phyloP scores from a whole-genome alignment of 768 basidiomycete species.

The Imleria badia region DNA sequence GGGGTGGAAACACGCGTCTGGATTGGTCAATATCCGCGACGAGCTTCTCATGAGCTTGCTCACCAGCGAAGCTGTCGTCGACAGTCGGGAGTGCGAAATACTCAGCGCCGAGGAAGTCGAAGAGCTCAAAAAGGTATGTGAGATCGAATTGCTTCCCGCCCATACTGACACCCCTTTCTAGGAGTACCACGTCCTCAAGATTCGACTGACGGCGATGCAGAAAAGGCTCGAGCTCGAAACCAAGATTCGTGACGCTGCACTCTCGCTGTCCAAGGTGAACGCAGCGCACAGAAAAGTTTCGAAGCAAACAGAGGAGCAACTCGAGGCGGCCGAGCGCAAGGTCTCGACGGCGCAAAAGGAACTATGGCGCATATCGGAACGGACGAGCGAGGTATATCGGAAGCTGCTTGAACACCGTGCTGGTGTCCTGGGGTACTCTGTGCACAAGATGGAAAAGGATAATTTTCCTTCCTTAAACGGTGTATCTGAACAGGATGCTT shows the following conservation, averaged over 20 bases:
- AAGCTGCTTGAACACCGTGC: slow-evolving; percentile 80
- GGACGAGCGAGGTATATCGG: slow-evolving; percentile 59
- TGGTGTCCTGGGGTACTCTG: slow-evolving; percentile 71
- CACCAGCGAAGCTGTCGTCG: slow-evolving; percentile 93
- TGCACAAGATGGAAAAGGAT: slow-evolving; percentile 66
- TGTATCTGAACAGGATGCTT: slow-evolving; percentile 38
- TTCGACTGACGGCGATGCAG: slow-evolving; percentile 61
- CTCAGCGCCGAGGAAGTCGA: slow-evolving; percentile 73
- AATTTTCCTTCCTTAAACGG: slow-evolving; percentile 32
- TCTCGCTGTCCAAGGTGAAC: slow-evolving; percentile 71
- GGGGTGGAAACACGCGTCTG: slow-evolving; percentile 45
- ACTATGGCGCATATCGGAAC: slow-evolving; percentile 64
- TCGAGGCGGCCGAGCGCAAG: slow-evolving; percentile 71
- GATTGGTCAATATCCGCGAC: slow-evolving; percentile 61
- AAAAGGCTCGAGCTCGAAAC: slow-evolving; percentile 80
- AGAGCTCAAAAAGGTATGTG: slow-evolving; percentile 62
- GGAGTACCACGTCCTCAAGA: slow-evolving; percentile 73
- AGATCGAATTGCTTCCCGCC: slow-evolving; percentile 20
- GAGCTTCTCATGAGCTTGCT: slow-evolving; percentile 87
- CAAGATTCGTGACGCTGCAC: slow-evolving; percentile 84
- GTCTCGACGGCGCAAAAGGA: slow-evolving; percentile 72
- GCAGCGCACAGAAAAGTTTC: slow-evolving; percentile 53
- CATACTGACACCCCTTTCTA: slow-evolving; percentile 29
- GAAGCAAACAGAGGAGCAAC: slow-evolving; percentile 67
- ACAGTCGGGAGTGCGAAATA: slow-evolving; percentile 79